Percentiles rank a stretch among this genome's conserved stretches.
phyloP scores from a whole-genome alignment of 306 rosid genomes.

The Begonia loranthoides region DNA sequence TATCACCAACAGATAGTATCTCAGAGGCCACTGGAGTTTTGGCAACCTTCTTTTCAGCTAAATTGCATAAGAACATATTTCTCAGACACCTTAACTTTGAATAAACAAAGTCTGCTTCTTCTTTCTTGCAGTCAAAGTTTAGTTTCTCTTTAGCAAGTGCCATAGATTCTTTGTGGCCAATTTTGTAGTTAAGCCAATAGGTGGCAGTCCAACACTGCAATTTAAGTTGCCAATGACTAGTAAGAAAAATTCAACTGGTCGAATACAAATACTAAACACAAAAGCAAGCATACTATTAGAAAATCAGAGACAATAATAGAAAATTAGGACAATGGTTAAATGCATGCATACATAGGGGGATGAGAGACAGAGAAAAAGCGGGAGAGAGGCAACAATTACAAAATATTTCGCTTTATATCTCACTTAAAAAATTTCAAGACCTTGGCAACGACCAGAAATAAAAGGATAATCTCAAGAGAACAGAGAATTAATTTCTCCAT shows the following conservation, averaged over 20 bases:
- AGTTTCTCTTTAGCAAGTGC: conserved; percentile 49
- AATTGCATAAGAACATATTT: conserved; percentile 31
- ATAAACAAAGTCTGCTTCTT: conserved; percentile 40
- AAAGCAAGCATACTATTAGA: too few species aligned
- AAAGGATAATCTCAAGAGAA: too few species aligned
- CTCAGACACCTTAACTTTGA: conserved; percentile 60
- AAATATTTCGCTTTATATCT: too few species aligned
- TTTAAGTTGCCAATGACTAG: conserved; percentile 9
- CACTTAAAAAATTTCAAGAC: too few species aligned
- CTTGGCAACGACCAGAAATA: too few species aligned
- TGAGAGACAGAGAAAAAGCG: too few species aligned
- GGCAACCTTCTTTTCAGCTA: conserved; percentile 15
- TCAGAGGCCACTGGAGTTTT: conserved; percentile 18
- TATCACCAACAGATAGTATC: conserved; percentile 1
- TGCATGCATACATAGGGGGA: too few species aligned
- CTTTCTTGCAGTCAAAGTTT: conserved; percentile 47
- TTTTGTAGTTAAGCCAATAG: conserved; percentile 39
- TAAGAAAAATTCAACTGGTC: conserved; percentile 5
- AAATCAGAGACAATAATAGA: too few species aligned
- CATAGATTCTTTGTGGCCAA: conserved; percentile 44
- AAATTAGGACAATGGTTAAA: too few species aligned
- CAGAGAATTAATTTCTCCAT: too few species aligned
- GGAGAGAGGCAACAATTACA: too few species aligned
- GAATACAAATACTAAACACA: background rate
- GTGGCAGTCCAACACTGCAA: conserved; percentile 78